Percentiles rank a stretch among this genome's conserved stretches.
Conservation (phyloP, 2,329 filamentous ascomycete species). For the Colletotrichum plurivorum region DNA sequence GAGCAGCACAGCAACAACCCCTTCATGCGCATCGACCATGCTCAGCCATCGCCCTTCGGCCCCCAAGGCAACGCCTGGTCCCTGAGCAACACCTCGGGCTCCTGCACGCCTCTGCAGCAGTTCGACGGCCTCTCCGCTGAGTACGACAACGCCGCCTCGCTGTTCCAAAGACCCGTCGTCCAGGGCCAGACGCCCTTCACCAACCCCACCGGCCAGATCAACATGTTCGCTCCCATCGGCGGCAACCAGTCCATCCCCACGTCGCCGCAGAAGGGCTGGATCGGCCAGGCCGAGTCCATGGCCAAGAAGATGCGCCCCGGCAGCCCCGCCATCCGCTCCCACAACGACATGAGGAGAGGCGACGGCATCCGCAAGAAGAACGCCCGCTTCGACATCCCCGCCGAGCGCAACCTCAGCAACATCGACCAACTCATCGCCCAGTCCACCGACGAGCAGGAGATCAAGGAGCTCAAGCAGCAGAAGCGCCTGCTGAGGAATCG, state of each 20-base stretch:
- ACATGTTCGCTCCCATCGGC: conserved; percentile 68
- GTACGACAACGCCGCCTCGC: conserved; percentile 66
- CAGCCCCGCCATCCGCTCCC: conserved; percentile 79
- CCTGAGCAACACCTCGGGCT: conserved; percentile 75
- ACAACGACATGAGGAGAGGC: conserved; percentile 82
- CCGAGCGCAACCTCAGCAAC: conserved; percentile 92
- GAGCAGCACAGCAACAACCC: conserved; percentile 72
- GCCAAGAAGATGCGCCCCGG: conserved; percentile 75
- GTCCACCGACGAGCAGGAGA: conserved; percentile 90
- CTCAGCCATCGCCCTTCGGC: conserved; percentile 58
- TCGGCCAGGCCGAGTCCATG: conserved; percentile 63
- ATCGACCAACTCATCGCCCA: conserved; percentile 94
- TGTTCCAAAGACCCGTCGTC: conserved; percentile 70
- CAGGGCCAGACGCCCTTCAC: conserved; percentile 69
- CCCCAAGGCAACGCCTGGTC: conserved; percentile 69
- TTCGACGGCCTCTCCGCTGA: conserved; percentile 75
- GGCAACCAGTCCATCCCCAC: conserved; percentile 65
- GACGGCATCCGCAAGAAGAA: conserved; percentile 99
- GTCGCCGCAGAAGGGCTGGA: conserved; percentile 73
- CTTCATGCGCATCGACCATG: conserved; percentile 75
- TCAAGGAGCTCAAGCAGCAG: conserved; percentile 98
- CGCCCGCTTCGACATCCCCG: conserved; percentile 95
- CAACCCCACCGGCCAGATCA: conserved; percentile 63
- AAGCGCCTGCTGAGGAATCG: conserved; percentile 95
- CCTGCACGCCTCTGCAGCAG: conserved; percentile 80